These are phyloP conservation scores for Camelina sativa DNA, from an alignment of 345 rosid species.

Conservation along the genomic window DNA sequence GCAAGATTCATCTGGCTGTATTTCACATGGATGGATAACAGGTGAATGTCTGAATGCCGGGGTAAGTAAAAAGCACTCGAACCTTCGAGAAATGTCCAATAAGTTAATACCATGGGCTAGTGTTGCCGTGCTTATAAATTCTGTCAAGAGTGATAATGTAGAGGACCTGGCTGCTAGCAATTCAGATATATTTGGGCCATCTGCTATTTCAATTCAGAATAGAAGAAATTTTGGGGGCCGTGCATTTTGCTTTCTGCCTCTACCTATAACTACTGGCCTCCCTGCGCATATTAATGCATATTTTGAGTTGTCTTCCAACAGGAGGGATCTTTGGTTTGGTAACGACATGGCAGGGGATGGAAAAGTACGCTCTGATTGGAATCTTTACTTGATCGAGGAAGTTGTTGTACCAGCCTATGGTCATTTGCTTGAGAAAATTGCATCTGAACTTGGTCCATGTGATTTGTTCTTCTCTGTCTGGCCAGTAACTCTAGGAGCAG, in stretches of 20 bases:
- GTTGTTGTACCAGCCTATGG: slow-evolving; percentile 91
- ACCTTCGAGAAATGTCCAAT: slow-evolving; percentile 58
- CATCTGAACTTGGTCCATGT: slow-evolving; percentile 74
- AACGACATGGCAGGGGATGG: slow-evolving; percentile 99
- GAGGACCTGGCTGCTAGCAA: slow-evolving; percentile 37
- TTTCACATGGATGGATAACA: slow-evolving; percentile 88
- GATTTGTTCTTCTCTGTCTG: slow-evolving; percentile 84
- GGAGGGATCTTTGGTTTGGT: slow-evolving; percentile 99
- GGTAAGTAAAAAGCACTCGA: slow-evolving; percentile 44
- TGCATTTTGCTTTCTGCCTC: slow-evolving; percentile 93
- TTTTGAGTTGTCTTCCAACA: slow-evolving; percentile 93
- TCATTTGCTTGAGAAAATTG: slow-evolving; percentile 87
- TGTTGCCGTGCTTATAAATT: slow-evolving; percentile 82
- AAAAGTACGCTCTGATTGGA: slow-evolving; percentile 93
- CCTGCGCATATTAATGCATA: slow-evolving; percentile 92
- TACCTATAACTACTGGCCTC: slow-evolving; percentile 87
- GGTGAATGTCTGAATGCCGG: slow-evolving; percentile 79
- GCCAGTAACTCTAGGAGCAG: slow-evolving; percentile 70
- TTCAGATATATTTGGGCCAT: slow-evolving; percentile 58
- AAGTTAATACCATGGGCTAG: slow-evolving; percentile 93
- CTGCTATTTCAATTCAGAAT: slow-evolving; percentile 50
- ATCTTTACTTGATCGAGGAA: slow-evolving; percentile 78
- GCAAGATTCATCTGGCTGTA: slow-evolving; percentile 59
- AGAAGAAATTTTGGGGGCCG: slow-evolving; percentile 78
- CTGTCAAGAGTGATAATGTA: slow-evolving; percentile 50